A percentile compares a stretch with the other conserved stretches of the same genome.
phyloP scores from a whole-genome alignment of 768 basidiomycete genomes.

The Calocera cornea region DNA sequence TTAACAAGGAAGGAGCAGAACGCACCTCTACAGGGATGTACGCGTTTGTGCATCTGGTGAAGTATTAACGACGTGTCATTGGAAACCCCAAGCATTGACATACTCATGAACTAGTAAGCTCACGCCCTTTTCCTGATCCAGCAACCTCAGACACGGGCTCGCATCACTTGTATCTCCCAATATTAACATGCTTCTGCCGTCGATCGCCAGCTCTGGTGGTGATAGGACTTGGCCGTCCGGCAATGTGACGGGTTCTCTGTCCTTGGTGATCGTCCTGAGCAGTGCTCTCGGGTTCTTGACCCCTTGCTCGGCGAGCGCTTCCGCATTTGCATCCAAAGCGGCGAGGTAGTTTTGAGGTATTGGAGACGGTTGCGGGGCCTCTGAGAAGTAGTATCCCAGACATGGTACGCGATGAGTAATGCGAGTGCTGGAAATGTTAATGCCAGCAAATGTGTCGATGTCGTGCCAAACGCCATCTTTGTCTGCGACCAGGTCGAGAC shows the following conservation, averaged over 20 bases:
- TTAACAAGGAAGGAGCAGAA: not conserved
- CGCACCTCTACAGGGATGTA: conserved; percentile 41
- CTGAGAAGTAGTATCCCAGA: conserved; percentile 62
- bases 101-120: conserved; percentile 77
- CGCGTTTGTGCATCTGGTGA: too few relatives aligned
- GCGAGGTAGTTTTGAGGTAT: conserved; percentile 12
- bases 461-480: conserved; percentile 53
- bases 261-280: conserved; percentile 16
- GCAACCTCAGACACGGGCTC: conserved; percentile 32
- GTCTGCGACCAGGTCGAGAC: conserved; percentile 42
- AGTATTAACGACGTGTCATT: too few relatives aligned
- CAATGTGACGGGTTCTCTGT: conserved; percentile 17
- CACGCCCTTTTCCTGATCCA: conserved; percentile 50
- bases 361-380: conserved; percentile 26
- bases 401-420: conserved; percentile 68
- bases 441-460: conserved; percentile 32
- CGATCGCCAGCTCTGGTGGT: conserved; percentile 18
- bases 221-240: conserved; percentile 22
- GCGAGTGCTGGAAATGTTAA: conserved; percentile 58
- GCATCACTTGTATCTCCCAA: conserved; percentile 66
- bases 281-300: conserved; percentile 18
- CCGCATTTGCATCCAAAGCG: conserved; percentile 12
- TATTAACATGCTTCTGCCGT: conserved; percentile 59
- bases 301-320: conserved; percentile 21
- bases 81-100: conserved; percentile 60